Evolutionary conservation across 2,329 filamentous ascomycete species (phyloP), one percentile per base, ranked within the genome.

Genomic region (Diaporthe citrichinensis): DNA sequence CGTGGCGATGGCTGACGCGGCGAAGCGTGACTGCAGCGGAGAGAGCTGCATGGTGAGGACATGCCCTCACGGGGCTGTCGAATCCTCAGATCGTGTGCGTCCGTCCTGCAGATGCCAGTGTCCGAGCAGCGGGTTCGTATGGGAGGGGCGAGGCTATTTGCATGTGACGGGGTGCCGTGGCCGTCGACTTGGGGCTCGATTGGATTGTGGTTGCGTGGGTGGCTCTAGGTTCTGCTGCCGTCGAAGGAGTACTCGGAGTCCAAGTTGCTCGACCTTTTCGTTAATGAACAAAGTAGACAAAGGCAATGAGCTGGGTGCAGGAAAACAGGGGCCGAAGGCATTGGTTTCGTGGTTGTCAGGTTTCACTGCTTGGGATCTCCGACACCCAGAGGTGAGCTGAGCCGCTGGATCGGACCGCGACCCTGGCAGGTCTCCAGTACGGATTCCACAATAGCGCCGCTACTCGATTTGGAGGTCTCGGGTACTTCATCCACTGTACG

Each of bases 11-110:
- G 93, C 82, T 74, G 92, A 94, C 80, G 92, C 91, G 81, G 90
- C 90, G 81, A 95, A 90, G 82, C 93, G 92, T 85, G 92, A 93
- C 86, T 94, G 94, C 79, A 94, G 86, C 80, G 90, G 91, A 82
- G 90, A 92, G 83, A 93, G 88, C 84, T 92, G 86, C 89, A 91
- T 90, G 78, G 80, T 83, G 81, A 77, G 79, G 79, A 80, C 83
- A 85, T 85, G 84, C 84, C 87, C 87, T 83, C 83, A 80, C 81
- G 81, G 81, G 84, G 84, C 58, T 68, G 59, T 73, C 57, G 36
- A 34, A 31, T 71, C n/a, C 31, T 23, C 57, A 39, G 57, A 49
- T 68, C 39, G 62, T 59, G 31, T 57, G 53, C 46, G 49, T 57
- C 39, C n/a, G 53, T 58, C n/a, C 46, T n/a, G 46, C n/a, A 49